These are phyloP conservation scores for Phytophthora parvispora DNA, from an alignment of 352 stramenopile genomes.

Conservation along the genomic window DNA sequence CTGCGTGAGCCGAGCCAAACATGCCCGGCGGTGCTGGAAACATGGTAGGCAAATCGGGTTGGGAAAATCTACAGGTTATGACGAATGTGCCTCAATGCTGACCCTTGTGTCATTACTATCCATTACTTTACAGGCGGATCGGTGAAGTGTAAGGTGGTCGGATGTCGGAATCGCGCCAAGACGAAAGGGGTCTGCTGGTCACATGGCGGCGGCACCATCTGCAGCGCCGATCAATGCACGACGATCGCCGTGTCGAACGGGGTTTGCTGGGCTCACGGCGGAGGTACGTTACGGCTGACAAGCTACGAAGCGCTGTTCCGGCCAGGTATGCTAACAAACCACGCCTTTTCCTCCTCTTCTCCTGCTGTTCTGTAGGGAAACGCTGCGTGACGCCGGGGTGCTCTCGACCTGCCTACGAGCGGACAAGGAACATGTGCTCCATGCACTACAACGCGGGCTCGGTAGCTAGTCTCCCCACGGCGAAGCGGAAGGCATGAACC, in stretches of 20 bases:
- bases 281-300: conserved; percentile 13
- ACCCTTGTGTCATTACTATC: background rate
- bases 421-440: conserved; percentile 64
- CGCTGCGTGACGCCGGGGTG: conserved; percentile 47
- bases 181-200: conserved; percentile 45
- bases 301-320: background rate
- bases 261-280: conserved; percentile 43
- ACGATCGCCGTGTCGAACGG: conserved; percentile 47
- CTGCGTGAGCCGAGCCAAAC: conserved; percentile 42
- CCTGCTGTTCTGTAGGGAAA: conserved; percentile 40
- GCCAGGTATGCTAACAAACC: background rate
- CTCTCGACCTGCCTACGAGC: conserved; percentile 65
- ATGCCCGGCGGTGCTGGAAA: conserved; percentile 51
- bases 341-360: background rate
- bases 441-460: conserved; percentile 47
- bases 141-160: conserved; percentile 25
- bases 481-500: conserved; percentile 7
- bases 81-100: background rate
- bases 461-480: background rate
- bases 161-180: conserved; percentile 52
- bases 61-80: background rate
- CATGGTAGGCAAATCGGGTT: conserved; percentile 32
- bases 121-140: conserved; percentile 27
- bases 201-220: conserved; percentile 47
- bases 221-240: conserved; percentile 28